Percentiles rank a stretch among this genome's conserved stretches.
phyloP scores from a whole-genome alignment of 1,284 basidiomycete genomes.

The Phenoliferia sp. region DNA sequence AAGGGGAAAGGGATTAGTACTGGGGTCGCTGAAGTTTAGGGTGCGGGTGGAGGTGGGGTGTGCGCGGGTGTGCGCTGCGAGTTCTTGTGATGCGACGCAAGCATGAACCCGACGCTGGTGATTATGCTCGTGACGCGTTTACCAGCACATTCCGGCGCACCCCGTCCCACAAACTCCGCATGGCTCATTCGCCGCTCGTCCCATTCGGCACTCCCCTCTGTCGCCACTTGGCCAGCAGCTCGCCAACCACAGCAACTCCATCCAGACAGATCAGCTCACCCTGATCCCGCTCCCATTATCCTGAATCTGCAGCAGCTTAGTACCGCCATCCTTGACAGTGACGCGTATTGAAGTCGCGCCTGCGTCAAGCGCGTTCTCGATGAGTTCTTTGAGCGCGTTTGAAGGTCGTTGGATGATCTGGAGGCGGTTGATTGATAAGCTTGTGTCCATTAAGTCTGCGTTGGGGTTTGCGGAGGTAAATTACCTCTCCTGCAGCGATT shows the following conservation, averaged over 20 bases:
- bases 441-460: no score
- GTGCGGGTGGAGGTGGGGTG: background rate
- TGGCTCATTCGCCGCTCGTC: no score
- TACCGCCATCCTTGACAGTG: constrained; percentile 88
- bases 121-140: no score
- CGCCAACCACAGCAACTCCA: background rate
- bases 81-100: background rate
- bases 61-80: background rate
- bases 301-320: constrained; percentile 92
- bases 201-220: no score
- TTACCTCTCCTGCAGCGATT: constrained; percentile 58
- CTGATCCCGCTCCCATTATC: constrained; percentile 95
- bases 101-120: no score
- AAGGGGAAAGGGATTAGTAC: background rate
- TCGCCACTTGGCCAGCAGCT: no score
- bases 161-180: no score
- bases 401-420: constrained; percentile 95
- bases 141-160: no score
- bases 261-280: constrained; percentile 48
- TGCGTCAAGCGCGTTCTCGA: constrained; percentile 94
- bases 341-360: constrained; percentile 81
- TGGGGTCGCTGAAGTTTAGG: no score
- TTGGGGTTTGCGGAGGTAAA: constrained; percentile 12
- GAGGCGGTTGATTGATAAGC: background rate
- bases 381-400: constrained; percentile 91